These are phyloP conservation scores for Penicillium fuscoglaucum DNA, from an alignment of 2,329 filamentous ascomycete species.

Conservation along the genomic window DNA sequence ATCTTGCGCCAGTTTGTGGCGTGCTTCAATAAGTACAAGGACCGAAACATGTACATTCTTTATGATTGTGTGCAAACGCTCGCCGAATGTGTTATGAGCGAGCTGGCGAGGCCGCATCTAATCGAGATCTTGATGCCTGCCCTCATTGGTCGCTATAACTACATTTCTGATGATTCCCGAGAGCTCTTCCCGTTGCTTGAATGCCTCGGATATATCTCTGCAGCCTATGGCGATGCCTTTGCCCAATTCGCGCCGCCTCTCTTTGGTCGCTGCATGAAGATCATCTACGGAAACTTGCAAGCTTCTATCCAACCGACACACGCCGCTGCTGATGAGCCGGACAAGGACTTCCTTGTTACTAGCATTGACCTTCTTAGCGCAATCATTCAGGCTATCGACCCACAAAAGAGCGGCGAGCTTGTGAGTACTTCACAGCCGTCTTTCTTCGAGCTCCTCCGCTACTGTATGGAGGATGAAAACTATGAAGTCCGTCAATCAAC, in stretches of 20 bases:
- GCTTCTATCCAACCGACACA: conserved; percentile 67
- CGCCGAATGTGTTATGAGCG: conserved; percentile 83
- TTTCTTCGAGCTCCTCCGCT: conserved; percentile 85
- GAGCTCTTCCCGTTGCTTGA: conserved; percentile 96
- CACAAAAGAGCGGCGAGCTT: conserved; percentile 71
- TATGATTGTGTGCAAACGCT: conserved; percentile 98
- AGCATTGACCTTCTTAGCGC: conserved; percentile 90
- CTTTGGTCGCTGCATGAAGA: conserved; percentile 82
- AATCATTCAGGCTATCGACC: conserved; percentile 84
- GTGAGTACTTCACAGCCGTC: conserved; percentile 73
- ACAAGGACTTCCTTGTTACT: conserved; percentile 96
- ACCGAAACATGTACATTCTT: conserved; percentile 97
- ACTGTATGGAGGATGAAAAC: conserved; percentile 87
- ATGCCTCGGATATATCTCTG: conserved; percentile 90
- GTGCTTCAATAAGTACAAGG: conserved; percentile 95
- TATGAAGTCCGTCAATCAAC: conserved; percentile 96
- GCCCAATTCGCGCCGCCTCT: conserved; percentile 82
- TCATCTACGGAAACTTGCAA: conserved; percentile 89
- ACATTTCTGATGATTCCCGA: conserved; percentile 81
- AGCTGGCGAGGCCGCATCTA: conserved; percentile 77
- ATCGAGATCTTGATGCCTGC: conserved; percentile 88
- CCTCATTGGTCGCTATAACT: conserved; percentile 82
- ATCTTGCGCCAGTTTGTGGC: conserved; percentile 90
- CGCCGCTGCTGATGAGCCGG: conserved; percentile 66
- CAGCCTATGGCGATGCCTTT: conserved; percentile 79